Evolutionary conservation across 2,329 filamentous ascomycete genomes (phyloP), one percentile per base, ranked within the genome.

Genomic region (Lojkania enalia): DNA sequence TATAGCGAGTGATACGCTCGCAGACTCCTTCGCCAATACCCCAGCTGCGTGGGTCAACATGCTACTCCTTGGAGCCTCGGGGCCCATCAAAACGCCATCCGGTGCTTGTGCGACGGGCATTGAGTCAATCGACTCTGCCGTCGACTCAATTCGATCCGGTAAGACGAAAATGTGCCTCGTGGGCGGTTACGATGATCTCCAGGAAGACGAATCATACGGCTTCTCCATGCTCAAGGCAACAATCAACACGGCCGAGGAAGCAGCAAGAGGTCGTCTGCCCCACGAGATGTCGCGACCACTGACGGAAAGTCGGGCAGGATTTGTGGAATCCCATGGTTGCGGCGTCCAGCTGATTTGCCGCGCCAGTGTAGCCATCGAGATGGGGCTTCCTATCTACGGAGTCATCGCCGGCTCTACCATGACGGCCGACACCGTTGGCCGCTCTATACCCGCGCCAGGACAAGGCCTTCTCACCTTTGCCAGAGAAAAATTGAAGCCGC

Each of bases 41-140:
- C 51, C 53, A 0, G 57, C 50, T 1, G 70, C 71, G 1, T 73
- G 71, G 71, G 46, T 69, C n/a, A 73, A 74, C 38, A 73, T 74
- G 71, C 63, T 74, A 9, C 57, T 73, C n/a, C 54, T 70, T n/a
- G 54, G 51, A 2, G 54, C 66, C 0, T 47, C 62, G 0, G 71
- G 71, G 0, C 69, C 71, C 0, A 69, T 64, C 15, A 54, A 53
- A 3, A 69, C 71, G 0, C 69, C 70, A 2, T 63, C 67, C 0
- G 70, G 69, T 0, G 63, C 70, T 1, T 74, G 69, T 20, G 71
- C 71, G 0, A 74, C 71, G 0, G 54, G 59, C 0, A 25, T 74
- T 2, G 71, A 74, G 47, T 63, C 62, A 0, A 42, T 73, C 0
- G 68, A 74, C 25, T 58, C 54, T 5, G 71, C 58, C 3, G 64